Evolutionary conservation across 2,329 filamentous ascomycete species (phyloP).

Genomic region (Botrytis porri): DNA sequence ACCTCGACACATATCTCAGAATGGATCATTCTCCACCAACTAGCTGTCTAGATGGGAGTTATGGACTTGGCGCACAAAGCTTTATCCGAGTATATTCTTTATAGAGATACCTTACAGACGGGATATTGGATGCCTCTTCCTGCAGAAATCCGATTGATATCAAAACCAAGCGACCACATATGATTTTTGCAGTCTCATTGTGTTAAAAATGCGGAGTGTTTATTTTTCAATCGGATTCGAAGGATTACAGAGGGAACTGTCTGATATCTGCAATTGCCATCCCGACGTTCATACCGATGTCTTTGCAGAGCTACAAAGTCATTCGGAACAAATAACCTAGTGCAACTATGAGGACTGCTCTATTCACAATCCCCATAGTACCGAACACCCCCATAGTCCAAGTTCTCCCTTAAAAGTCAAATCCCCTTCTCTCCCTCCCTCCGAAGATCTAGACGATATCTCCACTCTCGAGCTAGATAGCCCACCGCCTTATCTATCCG

Average conservation of each 20-base stretch:
- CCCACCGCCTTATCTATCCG: neutral
- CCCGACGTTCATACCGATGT: neutral
- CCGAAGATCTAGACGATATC: neutral
- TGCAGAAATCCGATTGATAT: conserved; percentile 12
- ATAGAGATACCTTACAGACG: neutral
- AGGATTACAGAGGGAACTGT: neutral
- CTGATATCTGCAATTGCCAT: neutral
- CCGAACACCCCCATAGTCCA: neutral
- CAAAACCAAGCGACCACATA: neutral
- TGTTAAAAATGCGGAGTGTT: neutral
- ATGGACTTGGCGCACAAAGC: conserved; percentile 8
- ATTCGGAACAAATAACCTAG: neutral
- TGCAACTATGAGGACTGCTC: neutral
- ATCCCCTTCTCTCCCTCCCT: neutral
- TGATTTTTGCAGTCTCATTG: neutral
- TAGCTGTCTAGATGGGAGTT: neutral
- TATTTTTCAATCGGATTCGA: neutral
- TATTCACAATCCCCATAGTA: neutral
- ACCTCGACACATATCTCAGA: neutral
- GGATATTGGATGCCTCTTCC: conserved; percentile 5
- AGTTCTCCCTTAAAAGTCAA: neutral
- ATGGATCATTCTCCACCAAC: neutral
- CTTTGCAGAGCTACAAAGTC: neutral
- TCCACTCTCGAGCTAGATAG: neutral
- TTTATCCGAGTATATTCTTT: neutral